Conservation (phyloP, 1,139 yeast genomes). For the Saccharomyces pastorianus region DNA sequence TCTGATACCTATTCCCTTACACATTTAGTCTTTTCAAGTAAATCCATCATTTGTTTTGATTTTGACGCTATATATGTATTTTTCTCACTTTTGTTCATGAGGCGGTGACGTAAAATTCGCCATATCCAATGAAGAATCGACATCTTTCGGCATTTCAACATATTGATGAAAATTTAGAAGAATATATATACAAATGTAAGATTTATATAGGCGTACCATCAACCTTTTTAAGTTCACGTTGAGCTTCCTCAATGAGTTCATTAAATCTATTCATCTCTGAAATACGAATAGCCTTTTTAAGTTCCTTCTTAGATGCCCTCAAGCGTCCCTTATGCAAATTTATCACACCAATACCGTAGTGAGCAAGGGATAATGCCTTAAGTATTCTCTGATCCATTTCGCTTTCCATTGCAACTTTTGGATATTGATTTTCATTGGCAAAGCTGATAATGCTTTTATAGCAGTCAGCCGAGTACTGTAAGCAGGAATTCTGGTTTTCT, state of each 20-base stretch:
- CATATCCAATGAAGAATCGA: neutral
- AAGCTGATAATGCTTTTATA: neutral
- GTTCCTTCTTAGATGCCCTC: slow-evolving; percentile 45
- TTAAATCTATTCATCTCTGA: slow-evolving; percentile 59
- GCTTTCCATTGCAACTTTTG: neutral
- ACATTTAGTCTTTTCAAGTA: neutral
- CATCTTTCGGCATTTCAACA: slow-evolving; percentile 2
- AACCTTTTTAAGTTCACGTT: slow-evolving; percentile 47
- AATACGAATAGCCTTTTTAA: slow-evolving; percentile 61
- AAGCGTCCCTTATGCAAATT: slow-evolving; percentile 43
- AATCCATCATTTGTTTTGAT: neutral
- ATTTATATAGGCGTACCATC: neutral
- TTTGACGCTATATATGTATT: neutral
- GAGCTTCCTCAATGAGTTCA: slow-evolving; percentile 55
- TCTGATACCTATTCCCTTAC: neutral
- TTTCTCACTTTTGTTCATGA: neutral
- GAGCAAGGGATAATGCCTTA: slow-evolving; percentile 67
- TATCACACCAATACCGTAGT: slow-evolving; percentile 79
- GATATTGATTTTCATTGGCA: slow-evolving; percentile 3
- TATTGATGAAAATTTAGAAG: neutral
- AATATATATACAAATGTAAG: neutral
- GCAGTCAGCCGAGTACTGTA: neutral
- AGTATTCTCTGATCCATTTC: slow-evolving; percentile 37
- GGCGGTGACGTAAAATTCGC: neutral
- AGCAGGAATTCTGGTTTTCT: neutral